Base-by-base conservation (phyloP, 2,329 filamentous ascomycete species). In the Phyllosticta citribraziliensis region DNA sequence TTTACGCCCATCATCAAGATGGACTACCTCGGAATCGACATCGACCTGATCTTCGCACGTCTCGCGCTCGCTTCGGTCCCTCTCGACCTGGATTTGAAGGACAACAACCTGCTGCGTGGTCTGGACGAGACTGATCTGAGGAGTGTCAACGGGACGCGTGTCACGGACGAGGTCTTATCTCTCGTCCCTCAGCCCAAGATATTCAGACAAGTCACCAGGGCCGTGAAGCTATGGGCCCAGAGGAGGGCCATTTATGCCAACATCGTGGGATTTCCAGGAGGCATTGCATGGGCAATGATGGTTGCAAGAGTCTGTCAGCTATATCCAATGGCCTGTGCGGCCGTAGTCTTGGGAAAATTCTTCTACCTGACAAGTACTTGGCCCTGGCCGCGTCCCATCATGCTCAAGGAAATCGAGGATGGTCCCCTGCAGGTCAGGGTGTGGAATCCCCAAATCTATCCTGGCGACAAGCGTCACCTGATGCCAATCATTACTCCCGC, bases 401-500 rank as follows among this genome's bases (percentile, higher is more conserved):
- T 96, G 66, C 80, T 99, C 62, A 97, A 97, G 74, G 81, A 84
- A 35, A 91, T 96, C 65, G 92, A 96, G 71, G 88, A 88, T 65
- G 89, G 88, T 0, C 86, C 88, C 20, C 77, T 96, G 51, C 86
- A 89, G 60, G 88, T 94, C 59, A 86, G 89, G 68, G 88, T 96
- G 62, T 99, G 94, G 93, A 97, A 99, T 69, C 94, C 94, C 35
- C 88, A 87, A 82, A 79, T 91, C 30, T 95, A 96, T 73, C 85
- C 85, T 63, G 83, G 84, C 60, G 94, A 97, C 73, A 84, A 84
- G 52, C 89, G 85, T 66, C 93, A 97, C 74, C 79, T 97, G 58
- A 99, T 99, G 94, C 94, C 94, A 27, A 90, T 99, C 74, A 97
- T 99, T 70, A 99, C 94, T 1, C 94, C 94, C 1, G 92, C 94